Evolutionary conservation across 345 rosid species (phyloP), one percentile per base, ranked within the genome.

Genomic region (Trapa incisa): DNA sequence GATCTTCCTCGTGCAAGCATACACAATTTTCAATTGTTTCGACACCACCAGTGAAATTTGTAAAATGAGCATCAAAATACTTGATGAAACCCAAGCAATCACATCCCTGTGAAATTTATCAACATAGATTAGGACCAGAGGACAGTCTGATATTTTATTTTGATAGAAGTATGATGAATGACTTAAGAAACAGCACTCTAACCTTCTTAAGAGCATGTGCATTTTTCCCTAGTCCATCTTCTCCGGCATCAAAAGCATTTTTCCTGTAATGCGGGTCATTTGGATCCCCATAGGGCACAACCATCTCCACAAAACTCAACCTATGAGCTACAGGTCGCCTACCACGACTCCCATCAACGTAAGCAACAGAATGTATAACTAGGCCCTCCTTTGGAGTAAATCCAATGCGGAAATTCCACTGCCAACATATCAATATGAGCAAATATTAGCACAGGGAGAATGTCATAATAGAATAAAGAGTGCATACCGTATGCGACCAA

Each of bases 171-270:
- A 64, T 36, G 64, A 38, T 58, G n/a, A 29, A 61, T 65, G 54
- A 69, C 76, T 63, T 71, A 54, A 68, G 41, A 33, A 75, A 47
- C 0, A 48, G 71, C 52, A 37, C 37, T 52, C 76, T 61, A 60
- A 91, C 97, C 88, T 84, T 89, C 78, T 88, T 91, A 72, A 91
- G 94, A n/a, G 97, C 87, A 78, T 91, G 97, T 12, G 97, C 96
- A 58, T 89, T 91, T 81, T 91, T 91, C 42, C 96, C 96, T 48
- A 91, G 93, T 65, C 97, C 97, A 73, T 91, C 97, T 79, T 91
- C 96, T 72, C 96, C 97, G 0, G 97, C 97, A 84, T 91, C 96
- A 65, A 91, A 91, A n/a, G 97, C 97, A 79, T 89, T 91, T 68
- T 91, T 91, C 69, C 92, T 75, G 79, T 89, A 91, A 74, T 91